phyloP scores from a whole-genome alignment of 495 filamentous ascomycete genomes.

The Talaromyces thailandensis region DNA sequence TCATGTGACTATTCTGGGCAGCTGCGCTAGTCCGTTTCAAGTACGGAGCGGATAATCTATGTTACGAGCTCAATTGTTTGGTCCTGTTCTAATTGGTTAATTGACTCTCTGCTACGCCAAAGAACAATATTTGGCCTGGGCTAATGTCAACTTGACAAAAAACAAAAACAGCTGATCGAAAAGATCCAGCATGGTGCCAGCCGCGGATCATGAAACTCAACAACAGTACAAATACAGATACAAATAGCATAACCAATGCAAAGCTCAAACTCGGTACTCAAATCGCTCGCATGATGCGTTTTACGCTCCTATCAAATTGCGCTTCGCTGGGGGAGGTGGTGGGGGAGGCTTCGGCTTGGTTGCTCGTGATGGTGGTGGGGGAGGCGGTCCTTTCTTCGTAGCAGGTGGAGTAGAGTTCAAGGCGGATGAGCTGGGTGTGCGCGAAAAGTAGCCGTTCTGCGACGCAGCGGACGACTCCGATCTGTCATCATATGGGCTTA shows the following conservation, averaged over 20 bases:
- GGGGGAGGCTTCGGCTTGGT: constrained; percentile 69
- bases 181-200: neutral
- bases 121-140: too few species aligned
- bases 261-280: neutral
- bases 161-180: neutral
- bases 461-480: constrained; percentile 57
- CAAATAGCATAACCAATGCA: neutral
- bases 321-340: constrained; percentile 42
- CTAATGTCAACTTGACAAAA: too few species aligned
- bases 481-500: constrained; percentile 46
- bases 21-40: neutral
- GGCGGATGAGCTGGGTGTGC: constrained; percentile 43
- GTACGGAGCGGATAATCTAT: neutral
- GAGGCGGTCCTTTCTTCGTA: constrained; percentile 65
- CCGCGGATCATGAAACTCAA: neutral
- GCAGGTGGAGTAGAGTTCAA: constrained; percentile 27
- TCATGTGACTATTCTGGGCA: too few species aligned
- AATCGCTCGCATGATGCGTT: neutral
- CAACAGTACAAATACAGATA: neutral
- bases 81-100: neutral
- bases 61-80: neutral
- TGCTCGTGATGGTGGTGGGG: constrained; percentile 68
- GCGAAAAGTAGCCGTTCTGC: constrained; percentile 48
- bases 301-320: constrained; percentile 26
- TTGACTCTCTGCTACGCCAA: neutral